Evolutionary conservation across 257 asterid species (phyloP).

Genomic region (Avicennia marina): DNA sequence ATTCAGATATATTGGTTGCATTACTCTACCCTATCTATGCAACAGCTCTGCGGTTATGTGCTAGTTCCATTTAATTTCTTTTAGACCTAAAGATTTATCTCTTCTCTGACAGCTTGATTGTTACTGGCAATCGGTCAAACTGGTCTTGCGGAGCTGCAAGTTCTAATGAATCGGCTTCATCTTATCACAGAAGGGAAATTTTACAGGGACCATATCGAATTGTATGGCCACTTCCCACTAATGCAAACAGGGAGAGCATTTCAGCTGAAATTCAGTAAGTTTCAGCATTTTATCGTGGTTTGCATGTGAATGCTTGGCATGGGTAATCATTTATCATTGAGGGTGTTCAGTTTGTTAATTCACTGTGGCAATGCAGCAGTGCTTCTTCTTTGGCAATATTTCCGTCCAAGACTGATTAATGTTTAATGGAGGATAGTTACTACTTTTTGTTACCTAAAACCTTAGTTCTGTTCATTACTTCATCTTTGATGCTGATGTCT

Average conservation of each 20-base stretch:
- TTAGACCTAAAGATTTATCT: constrained; percentile 7
- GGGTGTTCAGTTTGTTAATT: not conserved
- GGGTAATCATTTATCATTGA: not conserved
- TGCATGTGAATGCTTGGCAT: not conserved
- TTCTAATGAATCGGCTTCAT: constrained; percentile 30
- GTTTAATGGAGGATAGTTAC: too few relatives aligned
- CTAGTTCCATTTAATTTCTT: too few relatives aligned
- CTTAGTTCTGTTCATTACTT: too few relatives aligned
- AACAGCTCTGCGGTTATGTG: too few relatives aligned
- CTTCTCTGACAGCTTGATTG: constrained; percentile 49
- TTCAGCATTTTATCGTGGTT: not conserved
- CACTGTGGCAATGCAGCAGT: not conserved
- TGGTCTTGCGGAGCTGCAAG: constrained; percentile 23
- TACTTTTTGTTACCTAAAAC: too few relatives aligned
- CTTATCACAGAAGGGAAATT: constrained; percentile 61
- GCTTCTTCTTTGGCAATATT: not conserved
- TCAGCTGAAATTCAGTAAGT: constrained; percentile 85
- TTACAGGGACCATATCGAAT: constrained; percentile 57
- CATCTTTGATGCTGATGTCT: too few relatives aligned
- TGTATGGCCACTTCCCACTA: constrained; percentile 71
- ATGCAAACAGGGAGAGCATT: constrained; percentile 47
- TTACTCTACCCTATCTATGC: not conserved
- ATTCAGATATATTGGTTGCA: too few relatives aligned
- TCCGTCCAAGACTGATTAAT: too few relatives aligned
- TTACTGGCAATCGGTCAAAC: constrained; percentile 51